Base-by-base conservation (phyloP, 192 early-diverging fungal species). In the Linnemannia zychae region DNA sequence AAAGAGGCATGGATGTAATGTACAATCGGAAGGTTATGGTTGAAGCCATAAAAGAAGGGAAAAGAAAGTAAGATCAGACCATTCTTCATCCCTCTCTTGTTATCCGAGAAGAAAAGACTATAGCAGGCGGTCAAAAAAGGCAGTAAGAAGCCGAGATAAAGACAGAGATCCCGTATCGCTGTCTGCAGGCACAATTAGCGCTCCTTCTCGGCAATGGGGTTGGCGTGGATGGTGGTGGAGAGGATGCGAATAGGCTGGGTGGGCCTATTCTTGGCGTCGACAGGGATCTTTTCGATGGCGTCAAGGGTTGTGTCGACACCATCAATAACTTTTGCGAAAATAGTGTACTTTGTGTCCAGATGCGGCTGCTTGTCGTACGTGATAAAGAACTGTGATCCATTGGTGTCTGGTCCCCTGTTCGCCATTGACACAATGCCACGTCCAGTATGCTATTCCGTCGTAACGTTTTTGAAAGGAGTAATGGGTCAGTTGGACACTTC, bases 341-440 rank as follows among this genome's bases (percentile, higher is more conserved):
- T 93, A 0, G 97, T 98, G 77, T 99, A 95, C 74, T 97, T 99
- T 67, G 92, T 91, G 72, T 99, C 97, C 22, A 99, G 87, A 82
- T 96, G 96, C 24, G 96, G 92, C 75, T 97, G 96, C 66, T 96
- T 95, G 37, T 87, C 93, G 71, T 97, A 98, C 0, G 95, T 96
- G 66, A 99, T 99, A 81, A 98, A 99, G 89, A 95, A 96, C 77
- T 95, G 95, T 22, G 95, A 96, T n/a, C 92, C 94, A 72, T 98
- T 98, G 34, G 96, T 97, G 67, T 98, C 91, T 0, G 96, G 94
- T 9, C 96, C 96, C 17, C 94, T 94, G 79, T 96, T 98, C 34
- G 97, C 97, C 97, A 98, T 98, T 20, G 95, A 95, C 6, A 98
- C 94, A 1, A 96, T 95, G 20, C 97, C 97, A 13, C 96, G 91